Base-by-base conservation (phyloP, 768 basidiomycete species). In the Tylopilus sp. region DNA sequence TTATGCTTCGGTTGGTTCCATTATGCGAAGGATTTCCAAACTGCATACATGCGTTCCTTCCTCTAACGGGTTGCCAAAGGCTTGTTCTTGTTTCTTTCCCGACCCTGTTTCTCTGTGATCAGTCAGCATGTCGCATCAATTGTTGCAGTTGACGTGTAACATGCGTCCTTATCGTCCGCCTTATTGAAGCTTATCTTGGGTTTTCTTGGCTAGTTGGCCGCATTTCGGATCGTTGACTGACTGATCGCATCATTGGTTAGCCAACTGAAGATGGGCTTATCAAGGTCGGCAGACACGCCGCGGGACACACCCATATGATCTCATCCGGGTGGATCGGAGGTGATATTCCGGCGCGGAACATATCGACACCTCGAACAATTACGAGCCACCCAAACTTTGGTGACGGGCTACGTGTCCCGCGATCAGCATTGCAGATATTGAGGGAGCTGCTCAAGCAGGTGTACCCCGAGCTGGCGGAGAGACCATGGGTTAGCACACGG, bases 341-440 rank as follows among this genome's bases (percentile, higher is more conserved):
- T 19, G 48, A 54, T 52, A 17, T 17, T 12, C 53, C 65, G 14
- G 64, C 36, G 24, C 59, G 69, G 22, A 56, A 55, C 28, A 76
- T 89, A 50, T 96, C 94, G 0, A 84, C 84, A 0, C 93, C 94
- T 4, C 80, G 89, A 43, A 96, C 93, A 0, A 71, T 85, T 31
- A 65, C 76, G 9, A 81, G 85, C 42, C 81, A 92, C 53, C 77
- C 80, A 17, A 69, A 73, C 8, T 72, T 70, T 11, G 61, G 63
- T 14, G 77, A 72, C 16, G 90, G 83, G 3, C 68, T 84, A 21
- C 76, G 76, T 25, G 87, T 98, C 44, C 93, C 96, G 0, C 78
- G 71, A 50, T 66, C 70, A 9, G 76, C 76, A 44, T 66, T 87
- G 3, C 63, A 70, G 33, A 66, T 66, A 48, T 63, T 96, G 49